phyloP scores from a whole-genome alignment of 2,329 filamentous ascomycete species.

The Talaromyces marneffei region DNA sequence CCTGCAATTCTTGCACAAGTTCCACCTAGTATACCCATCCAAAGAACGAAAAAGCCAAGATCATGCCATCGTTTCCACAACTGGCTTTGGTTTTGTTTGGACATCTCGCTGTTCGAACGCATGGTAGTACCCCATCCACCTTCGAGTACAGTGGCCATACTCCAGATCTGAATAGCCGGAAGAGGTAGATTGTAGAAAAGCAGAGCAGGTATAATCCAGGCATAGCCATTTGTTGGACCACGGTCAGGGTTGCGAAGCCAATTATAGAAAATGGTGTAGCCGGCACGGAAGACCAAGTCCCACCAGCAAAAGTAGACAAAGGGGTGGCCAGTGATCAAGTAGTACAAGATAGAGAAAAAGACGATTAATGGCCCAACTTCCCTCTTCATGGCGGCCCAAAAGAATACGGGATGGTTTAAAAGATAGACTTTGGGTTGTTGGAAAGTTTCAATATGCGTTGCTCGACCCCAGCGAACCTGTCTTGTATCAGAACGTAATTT shows the following conservation, averaged over 20 bases:
- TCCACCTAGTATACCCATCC: conserved; percentile 26
- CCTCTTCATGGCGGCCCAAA: conserved; percentile 30
- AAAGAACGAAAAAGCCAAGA: conserved; percentile 27
- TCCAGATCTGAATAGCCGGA: conserved; percentile 33
- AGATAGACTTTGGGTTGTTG: conserved; percentile 32
- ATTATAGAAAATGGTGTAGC: conserved; percentile 28
- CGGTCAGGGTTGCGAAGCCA: conserved; percentile 25
- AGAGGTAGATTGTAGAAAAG: conserved; percentile 32
- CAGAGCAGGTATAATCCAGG: conserved; percentile 24
- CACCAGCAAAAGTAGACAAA: conserved; percentile 24
- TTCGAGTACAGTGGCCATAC: conserved; percentile 28
- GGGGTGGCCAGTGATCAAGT: conserved; percentile 25
- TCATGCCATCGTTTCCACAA: conserved; percentile 24
- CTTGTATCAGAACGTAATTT: background rate
- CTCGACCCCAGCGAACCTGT: conserved; percentile 34
- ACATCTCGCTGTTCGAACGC: conserved; percentile 25
- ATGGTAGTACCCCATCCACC: conserved; percentile 34
- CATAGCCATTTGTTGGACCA: conserved; percentile 14
- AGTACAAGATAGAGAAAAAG: conserved; percentile 25
- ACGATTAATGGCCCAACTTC: conserved; percentile 26
- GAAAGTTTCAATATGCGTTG: conserved; percentile 34
- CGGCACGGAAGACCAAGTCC: conserved; percentile 26
- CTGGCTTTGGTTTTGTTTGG: conserved; percentile 19
- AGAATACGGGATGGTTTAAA: conserved; percentile 30
- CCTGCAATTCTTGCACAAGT: conserved; percentile 18